Base-by-base conservation (phyloP, 2,329 filamentous ascomycete genomes). In the Hypoxylon sp. region DNA sequence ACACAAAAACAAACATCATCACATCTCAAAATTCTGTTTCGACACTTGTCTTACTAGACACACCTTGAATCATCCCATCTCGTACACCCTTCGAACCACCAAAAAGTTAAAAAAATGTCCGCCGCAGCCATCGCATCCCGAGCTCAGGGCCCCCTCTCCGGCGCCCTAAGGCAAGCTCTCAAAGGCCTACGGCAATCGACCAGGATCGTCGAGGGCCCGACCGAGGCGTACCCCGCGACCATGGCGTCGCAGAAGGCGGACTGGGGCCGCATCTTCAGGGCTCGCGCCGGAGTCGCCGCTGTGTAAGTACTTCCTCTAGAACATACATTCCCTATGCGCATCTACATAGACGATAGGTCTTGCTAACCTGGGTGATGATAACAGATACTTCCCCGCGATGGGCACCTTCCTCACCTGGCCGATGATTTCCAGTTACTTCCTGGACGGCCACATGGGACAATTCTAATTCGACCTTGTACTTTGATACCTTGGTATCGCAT, bases 391-490 rank as follows among this genome's bases (percentile, higher is more conserved):
- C 65, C 78, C 79, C 1, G 68, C 66, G 28, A 71, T 77, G 40
- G 67, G 63, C 3, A 22, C 73, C 7, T 68, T 80, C 44, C 75
- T 82, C n/a, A 76, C 77, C 53, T 81, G 80, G 80, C 80, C 80
- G 1, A 63, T 68, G 9, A 33, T 74, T 8, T 68, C 68, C 48
- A 45, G 61, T 40, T n/a, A 48, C 9, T 11, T 69, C 28, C 22
- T 78, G 7, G 70, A 76, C 63, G 75, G 75, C 28, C 73, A 66
- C 68, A 65, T 78, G 57, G 60, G 64, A 51, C 33, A 51, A 16
- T 50, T 56, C 6, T 64, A 64, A 56, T 57, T 50, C 52, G 52
- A 44, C 53, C 36, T 30, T 57, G 14, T 46, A 20, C 12, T 24
- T 24, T 50, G 4, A 33, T 45, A 45, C n/a, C 22, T 28, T 40